Conservation (phyloP, 2,329 filamentous ascomycete genomes). For the Colletotrichum simmondsii region DNA sequence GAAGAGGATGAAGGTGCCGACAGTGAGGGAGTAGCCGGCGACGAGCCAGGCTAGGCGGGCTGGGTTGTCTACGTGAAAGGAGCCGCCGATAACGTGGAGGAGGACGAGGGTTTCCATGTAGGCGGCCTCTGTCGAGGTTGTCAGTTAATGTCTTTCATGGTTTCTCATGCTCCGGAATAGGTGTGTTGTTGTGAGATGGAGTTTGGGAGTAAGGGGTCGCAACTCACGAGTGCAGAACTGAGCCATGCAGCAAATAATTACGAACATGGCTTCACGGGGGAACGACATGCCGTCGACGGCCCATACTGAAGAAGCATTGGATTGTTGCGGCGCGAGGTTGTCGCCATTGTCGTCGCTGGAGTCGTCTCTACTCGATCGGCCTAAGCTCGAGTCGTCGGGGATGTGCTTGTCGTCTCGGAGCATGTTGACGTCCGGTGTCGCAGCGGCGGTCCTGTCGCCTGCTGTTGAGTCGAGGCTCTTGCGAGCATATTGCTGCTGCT, state of each 20-base stretch:
- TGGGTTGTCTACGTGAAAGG: conserved; percentile 23
- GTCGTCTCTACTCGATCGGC: background rate
- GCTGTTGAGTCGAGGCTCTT: background rate
- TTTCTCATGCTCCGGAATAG: no score
- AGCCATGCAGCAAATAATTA: conserved; percentile 56
- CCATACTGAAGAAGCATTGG: conserved; percentile 16
- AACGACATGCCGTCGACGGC: conserved; percentile 33
- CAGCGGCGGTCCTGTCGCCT: conserved; percentile 19
- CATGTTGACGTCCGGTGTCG: conserved; percentile 20
- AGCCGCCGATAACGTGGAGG: conserved; percentile 24
- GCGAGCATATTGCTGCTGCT: background rate
- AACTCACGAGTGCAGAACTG: conserved; percentile 30
- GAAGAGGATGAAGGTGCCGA: conserved; percentile 68
- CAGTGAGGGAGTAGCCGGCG: conserved; percentile 67
- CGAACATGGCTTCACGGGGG: conserved; percentile 48
- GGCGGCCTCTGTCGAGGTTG: conserved; percentile 44
- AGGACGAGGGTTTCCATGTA: conserved; percentile 37
- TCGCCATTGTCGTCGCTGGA: conserved; percentile 3
- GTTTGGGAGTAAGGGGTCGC: no score
- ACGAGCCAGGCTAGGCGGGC: conserved; percentile 66
- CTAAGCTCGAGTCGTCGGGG: conserved; percentile 10
- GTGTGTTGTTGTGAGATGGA: conserved; percentile 46
- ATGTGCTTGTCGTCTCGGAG: conserved; percentile 3
- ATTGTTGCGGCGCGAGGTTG: conserved; percentile 7
- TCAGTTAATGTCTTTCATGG: background rate